Evolutionary conservation across 2,329 filamentous ascomycete species (phyloP), one percentile per base, ranked within the genome.

Genomic region (Penicillium psychrosexuale): DNA sequence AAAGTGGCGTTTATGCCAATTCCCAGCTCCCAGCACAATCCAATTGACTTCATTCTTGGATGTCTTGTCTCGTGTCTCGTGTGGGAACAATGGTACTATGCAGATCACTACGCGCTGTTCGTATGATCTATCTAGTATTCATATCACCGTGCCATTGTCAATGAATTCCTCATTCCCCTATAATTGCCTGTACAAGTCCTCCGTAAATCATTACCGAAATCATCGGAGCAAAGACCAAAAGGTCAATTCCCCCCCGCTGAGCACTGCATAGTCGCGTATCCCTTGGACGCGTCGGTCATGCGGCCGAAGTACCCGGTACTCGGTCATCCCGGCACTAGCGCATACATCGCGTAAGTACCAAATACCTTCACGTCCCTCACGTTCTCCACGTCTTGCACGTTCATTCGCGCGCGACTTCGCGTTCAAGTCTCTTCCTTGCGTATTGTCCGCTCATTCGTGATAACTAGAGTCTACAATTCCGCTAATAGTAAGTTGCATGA

Each of bases 251-350:
- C 37, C 30, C 19, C 28, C 6, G 27, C 34, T 48, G 45, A 30
- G 15, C 30, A 43, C 31, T 51, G 28, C 44, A 40, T 37, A 24
- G 30, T 51, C 44, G 33, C 51, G 44, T 43, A 60, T 62, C 62
- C 62, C 52, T 54, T 51, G 34, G 22, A 54, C 52, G 52, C 52
- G 52, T 54, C 52, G 6, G 34, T 44, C 38, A 51, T 24, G 37
- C 28, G 31, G 12, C 4, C 13, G 3, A 54, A 28, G 52, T 54
- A 54, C 40, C 28, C 17, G 22, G 47, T 54, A 54, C 52, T 51
- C 22, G 27, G 27, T 24, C 5, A n/a, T 51, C 19, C 27, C 19
- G 27, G 8, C 30, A 30, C 38, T 27, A 19, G 31, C 22, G 34
- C 19, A 31, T 43, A 42, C 27, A 34, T 5, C 39, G 28, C 47